phyloP scores from a whole-genome alignment of 176 grass and related monocot species.

The Poa annua region DNA sequence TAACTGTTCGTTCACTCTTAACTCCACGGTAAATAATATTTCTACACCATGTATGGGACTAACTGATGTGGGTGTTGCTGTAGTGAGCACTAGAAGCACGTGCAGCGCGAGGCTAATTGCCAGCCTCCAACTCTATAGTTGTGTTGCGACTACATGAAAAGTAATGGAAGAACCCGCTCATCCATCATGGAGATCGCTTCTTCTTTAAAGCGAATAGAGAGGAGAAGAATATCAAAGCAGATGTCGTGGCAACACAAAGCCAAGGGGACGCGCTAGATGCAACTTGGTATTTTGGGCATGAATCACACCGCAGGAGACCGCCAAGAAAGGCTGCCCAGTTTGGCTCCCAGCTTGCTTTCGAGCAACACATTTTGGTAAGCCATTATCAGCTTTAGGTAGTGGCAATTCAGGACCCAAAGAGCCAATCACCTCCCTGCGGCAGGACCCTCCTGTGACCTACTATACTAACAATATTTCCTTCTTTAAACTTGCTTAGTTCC shows the following conservation, averaged over 20 bases:
- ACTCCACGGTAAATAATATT: too few relatives aligned
- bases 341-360: neutral
- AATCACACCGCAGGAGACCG: neutral
- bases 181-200: neutral
- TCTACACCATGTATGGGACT: too few relatives aligned
- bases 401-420: neutral
- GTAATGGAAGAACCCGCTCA: neutral
- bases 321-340: neutral
- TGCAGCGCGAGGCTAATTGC: neutral
- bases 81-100: neutral
- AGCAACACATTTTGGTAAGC: neutral
- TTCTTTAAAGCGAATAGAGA: neutral
- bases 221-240: neutral
- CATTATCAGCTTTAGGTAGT: neutral
- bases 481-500: slow-evolving; percentile 29
- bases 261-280: neutral
- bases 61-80: neutral
- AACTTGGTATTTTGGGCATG: neutral
- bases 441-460: neutral
- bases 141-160: neutral
- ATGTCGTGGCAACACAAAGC: neutral
- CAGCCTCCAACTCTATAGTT: neutral
- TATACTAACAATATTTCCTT: too few relatives aligned
- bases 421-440: neutral
- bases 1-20: too few relatives aligned